These are phyloP conservation scores for Linderniella brevidens DNA, from an alignment of 257 asterid species.

Conservation along the genomic window DNA sequence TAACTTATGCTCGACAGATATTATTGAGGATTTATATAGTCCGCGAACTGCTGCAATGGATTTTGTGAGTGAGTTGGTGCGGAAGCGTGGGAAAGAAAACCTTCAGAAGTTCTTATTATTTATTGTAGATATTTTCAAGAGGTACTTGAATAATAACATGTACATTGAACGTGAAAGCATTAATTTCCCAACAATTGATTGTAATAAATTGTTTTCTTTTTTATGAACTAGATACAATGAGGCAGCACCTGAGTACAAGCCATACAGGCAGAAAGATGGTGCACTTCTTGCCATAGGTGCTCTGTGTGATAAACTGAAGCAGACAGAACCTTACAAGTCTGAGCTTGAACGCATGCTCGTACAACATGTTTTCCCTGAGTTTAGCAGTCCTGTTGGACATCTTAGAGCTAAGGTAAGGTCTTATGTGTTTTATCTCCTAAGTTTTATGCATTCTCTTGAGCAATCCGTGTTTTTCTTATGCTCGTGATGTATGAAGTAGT, in stretches of 20 bases:
- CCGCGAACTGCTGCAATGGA: conserved; percentile 99
- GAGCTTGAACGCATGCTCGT: conserved; percentile 95
- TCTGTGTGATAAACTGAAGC: conserved; percentile 87
- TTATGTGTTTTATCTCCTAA: conserved; percentile 6
- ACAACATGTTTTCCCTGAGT: conserved; percentile 89
- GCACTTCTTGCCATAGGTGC: conserved; percentile 97
- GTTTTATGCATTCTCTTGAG: too few species aligned
- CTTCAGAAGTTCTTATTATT: conserved; percentile 78
- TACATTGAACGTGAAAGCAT: neutral
- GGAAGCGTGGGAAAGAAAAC: conserved; percentile 93
- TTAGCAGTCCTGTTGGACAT: conserved; percentile 81
- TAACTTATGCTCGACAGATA: conserved; percentile 36
- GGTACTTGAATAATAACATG: conserved; percentile 25
- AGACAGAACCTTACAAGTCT: conserved; percentile 82
- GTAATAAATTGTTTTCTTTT: conserved; percentile 7
- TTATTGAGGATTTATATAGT: conserved; percentile 91
- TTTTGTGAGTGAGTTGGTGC: conserved; percentile 92
- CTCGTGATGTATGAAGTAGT: too few species aligned
- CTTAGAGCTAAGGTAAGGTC: conserved; percentile 92
- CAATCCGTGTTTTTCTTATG: neutral
- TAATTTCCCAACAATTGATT: conserved; percentile 7
- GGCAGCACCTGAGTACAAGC: conserved; percentile 55
- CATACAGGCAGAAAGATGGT: conserved; percentile 88
- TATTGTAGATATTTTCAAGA: conserved; percentile 73
- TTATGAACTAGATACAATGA: conserved; percentile 46